Percentiles rank a stretch among this genome's conserved stretches.
Evolutionary conservation across 768 basidiomycete genomes (phyloP).

Genomic region (Leccinum sublutescens): DNA sequence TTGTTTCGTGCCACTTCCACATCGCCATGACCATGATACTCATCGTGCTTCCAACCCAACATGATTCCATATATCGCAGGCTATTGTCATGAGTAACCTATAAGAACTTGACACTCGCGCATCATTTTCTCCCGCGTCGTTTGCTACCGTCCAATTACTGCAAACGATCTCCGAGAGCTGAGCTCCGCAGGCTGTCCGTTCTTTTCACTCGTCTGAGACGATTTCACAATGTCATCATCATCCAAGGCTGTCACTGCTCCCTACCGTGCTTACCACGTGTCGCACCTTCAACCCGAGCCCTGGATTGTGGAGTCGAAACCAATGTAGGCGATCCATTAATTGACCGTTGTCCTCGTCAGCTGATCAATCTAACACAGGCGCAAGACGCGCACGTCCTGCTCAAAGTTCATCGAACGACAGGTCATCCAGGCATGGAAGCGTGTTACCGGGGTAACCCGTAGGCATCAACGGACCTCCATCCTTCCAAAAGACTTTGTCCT

Average conservation of each 20-base stretch:
- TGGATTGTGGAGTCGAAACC: slow-evolving; percentile 29
- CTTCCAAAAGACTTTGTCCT: slow-evolving; percentile 62
- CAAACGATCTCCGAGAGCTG: slow-evolving; percentile 25
- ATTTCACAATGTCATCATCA: slow-evolving; percentile 13
- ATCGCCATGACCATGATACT: slow-evolving; percentile 1
- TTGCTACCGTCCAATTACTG: neutral
- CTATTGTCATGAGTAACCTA: slow-evolving; percentile 21
- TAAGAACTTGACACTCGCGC: slow-evolving; percentile 12
- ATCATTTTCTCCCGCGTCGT: neutral
- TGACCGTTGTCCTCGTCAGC: neutral
- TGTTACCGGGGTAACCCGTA: slow-evolving; percentile 53
- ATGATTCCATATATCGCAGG: neutral
- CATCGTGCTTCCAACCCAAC: neutral
- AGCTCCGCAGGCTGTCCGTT: slow-evolving; percentile 19
- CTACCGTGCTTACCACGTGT: slow-evolving; percentile 13
- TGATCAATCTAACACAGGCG: slow-evolving; percentile 13
- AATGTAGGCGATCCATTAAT: slow-evolving; percentile 15
- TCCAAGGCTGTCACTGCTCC: slow-evolving; percentile 6
- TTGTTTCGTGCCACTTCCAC: slow-evolving; percentile 10
- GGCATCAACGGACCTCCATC: slow-evolving; percentile 49
- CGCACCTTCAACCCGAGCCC: slow-evolving; percentile 16
- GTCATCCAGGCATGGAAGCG: slow-evolving; percentile 61
- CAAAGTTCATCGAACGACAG: slow-evolving; percentile 56
- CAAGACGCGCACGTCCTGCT: slow-evolving; percentile 32
- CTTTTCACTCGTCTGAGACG: slow-evolving; percentile 29